Percentiles rank a stretch among this genome's conserved stretches.
Evolutionary conservation across 2,329 filamentous ascomycete species (phyloP).

Genomic region (Hypoxylon sp.): DNA sequence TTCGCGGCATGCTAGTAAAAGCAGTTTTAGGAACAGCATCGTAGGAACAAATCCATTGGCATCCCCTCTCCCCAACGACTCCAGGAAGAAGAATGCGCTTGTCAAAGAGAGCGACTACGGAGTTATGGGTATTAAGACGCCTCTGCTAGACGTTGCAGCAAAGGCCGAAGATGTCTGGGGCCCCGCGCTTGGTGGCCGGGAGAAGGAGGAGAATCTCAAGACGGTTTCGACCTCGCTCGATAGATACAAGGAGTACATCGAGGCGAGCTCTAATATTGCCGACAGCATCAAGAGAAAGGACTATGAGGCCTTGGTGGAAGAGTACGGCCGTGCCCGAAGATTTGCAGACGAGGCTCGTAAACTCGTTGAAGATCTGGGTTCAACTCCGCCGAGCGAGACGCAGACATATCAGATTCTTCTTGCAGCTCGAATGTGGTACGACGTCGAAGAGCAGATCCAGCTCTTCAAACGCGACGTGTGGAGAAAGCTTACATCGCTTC

Average conservation of each 20-base stretch:
- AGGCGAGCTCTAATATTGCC: constrained; percentile 81
- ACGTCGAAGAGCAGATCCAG: constrained; percentile 89
- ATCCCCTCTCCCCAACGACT: constrained; percentile 63
- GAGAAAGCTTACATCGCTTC: constrained; percentile 81
- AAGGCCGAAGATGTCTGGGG: constrained; percentile 99
- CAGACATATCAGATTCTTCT: constrained; percentile 90
- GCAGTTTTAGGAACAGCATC: constrained; percentile 72
- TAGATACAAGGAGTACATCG: constrained; percentile 84
- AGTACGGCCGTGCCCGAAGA: constrained; percentile 85
- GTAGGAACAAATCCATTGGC: constrained; percentile 59
- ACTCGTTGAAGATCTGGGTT: constrained; percentile 71
- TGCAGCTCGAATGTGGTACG: constrained; percentile 94
- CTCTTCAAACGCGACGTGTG: constrained; percentile 91
- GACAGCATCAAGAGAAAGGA: constrained; percentile 93
- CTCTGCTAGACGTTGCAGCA: constrained; percentile 88
- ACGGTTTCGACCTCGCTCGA: constrained; percentile 82
- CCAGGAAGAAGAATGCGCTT: constrained; percentile 87
- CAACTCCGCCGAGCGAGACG: constrained; percentile 76
- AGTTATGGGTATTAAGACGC: constrained; percentile 87
- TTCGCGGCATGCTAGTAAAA: constrained; percentile 77
- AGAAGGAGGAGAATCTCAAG: constrained; percentile 91
- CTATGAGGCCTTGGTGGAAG: constrained; percentile 88
- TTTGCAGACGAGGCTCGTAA: constrained; percentile 84
- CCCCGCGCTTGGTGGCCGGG: constrained; percentile 88
- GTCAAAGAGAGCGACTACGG: constrained; percentile 94